Conservation (phyloP, 257 asterid species). For the Eucommia ulmoides region DNA sequence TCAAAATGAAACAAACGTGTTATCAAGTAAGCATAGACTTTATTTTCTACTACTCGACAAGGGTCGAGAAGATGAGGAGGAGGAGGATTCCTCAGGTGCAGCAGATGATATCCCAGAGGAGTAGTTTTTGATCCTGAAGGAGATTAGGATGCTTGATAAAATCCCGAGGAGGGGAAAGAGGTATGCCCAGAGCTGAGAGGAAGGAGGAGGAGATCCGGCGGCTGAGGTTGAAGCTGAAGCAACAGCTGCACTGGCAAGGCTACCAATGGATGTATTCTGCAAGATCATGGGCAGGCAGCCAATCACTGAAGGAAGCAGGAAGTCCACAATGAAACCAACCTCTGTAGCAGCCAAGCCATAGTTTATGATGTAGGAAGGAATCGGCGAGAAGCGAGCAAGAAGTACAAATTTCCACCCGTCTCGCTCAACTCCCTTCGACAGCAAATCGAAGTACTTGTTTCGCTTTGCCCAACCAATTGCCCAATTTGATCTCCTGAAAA, state of each 20-base stretch:
- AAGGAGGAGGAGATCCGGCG: conserved; percentile 27
- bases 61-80: conserved; percentile 14
- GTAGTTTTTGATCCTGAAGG: conserved; percentile 77
- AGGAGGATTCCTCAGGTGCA: too few species aligned
- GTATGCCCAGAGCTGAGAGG: conserved; percentile 65
- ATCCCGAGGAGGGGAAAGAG: conserved; percentile 75
- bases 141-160: conserved; percentile 69
- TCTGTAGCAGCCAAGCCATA: conserved; percentile 88
- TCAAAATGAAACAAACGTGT: too few species aligned
- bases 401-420: conserved; percentile 95
- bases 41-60: conserved; percentile 10
- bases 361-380: conserved; percentile 85
- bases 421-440: conserved; percentile 69
- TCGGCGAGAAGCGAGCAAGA: conserved; percentile 93
- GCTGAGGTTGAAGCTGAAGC: conserved; percentile 66
- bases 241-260: conserved; percentile 91
- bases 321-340: conserved; percentile 57
- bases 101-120: conserved; percentile 26
- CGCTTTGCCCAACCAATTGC: conserved; percentile 51
- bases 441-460: conserved; percentile 63
- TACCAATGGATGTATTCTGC: conserved; percentile 92
- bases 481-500: conserved; percentile 47
- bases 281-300: conserved; percentile 95
- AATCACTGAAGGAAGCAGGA: conserved; percentile 76
- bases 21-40: too few species aligned